Evolutionary conservation across 192 early-diverging fungal genomes (phyloP), one percentile per base, ranked within the genome.

Genomic region (Pilobolus umbonatus): DNA sequence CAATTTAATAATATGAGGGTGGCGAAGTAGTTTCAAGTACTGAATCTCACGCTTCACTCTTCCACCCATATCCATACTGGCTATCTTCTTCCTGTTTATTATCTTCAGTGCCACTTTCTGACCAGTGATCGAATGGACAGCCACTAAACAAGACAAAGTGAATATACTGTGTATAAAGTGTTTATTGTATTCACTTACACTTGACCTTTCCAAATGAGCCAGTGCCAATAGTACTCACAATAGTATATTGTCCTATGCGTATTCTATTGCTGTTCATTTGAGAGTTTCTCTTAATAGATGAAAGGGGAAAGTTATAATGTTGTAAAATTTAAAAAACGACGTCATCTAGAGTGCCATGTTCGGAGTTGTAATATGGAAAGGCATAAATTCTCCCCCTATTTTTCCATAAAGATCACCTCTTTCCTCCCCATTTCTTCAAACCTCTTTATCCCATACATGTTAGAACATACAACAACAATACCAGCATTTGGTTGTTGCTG

Each of bases 171-270:
- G 12, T 21, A 57, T 43, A 31, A 45, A 22, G 14, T 15, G 42
- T 29, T 36, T 19, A 17, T 36, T 17, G 5, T n/a, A 1, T 36
- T 12, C 31, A 19, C 78, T 75, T 86, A 96, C 95, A 79, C 75
- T 97, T 98, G 38, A 98, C 96, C 81, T 98, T 98, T 49, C 93
- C 96, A 80, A 98, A 98, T 7, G 92, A 93, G 10, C 96, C 96
- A 22, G 90, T 87, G 48, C 96, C 96, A 21, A 98, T 84, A n/a
- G 95, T 97, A 66, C 94, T 88, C 42, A 96, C 77, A 29, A 96
- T 80, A 44, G 89, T 92, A 63, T 98, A 98, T 69, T 93, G 93
- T 2, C 96, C 96, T 65, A 92, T 89, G 25, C 50, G 48, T 38
- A 69, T 60, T 52, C 57, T 62, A 40, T 49, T 63, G 40, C 38